These are phyloP conservation scores for Aspergillus sp. DNA, from an alignment of 2,329 filamentous ascomycete genomes.

Conservation along the genomic window DNA sequence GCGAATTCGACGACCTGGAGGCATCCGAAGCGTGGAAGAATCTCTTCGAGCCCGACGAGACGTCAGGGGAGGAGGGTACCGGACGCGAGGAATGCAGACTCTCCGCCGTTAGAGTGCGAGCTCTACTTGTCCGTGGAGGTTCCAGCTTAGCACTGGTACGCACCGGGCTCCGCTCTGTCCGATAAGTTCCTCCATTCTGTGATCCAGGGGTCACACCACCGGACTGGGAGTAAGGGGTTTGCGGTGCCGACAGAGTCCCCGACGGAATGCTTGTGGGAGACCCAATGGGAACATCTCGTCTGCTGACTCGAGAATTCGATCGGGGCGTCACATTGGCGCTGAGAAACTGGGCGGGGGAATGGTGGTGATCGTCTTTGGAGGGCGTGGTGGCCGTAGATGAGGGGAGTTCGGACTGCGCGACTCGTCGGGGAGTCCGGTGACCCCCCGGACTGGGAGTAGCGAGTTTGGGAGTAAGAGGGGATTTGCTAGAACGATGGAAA, in stretches of 20 bases:
- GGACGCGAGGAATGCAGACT: slow-evolving; percentile 24
- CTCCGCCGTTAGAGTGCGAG: slow-evolving; percentile 33
- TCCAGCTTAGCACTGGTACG: slow-evolving; percentile 22
- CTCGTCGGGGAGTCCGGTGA: slow-evolving; percentile 25
- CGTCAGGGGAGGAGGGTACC: slow-evolving; percentile 26
- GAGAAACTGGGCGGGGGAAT: slow-evolving; percentile 47
- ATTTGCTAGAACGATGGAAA: slow-evolving; percentile 45
- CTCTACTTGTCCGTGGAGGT: slow-evolving; percentile 23
- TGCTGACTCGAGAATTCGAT: slow-evolving; percentile 63
- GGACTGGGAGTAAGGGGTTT: slow-evolving; percentile 21
- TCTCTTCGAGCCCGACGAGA: slow-evolving; percentile 45
- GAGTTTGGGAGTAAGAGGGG: slow-evolving; percentile 53
- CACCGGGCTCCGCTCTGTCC: slow-evolving; percentile 29
- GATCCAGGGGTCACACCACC: slow-evolving; percentile 15
- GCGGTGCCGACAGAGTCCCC: slow-evolving; percentile 16
- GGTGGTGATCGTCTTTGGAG: slow-evolving; percentile 33
- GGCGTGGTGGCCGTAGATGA: slow-evolving; percentile 19
- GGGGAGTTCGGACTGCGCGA: slow-evolving; percentile 25
- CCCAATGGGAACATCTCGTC: slow-evolving; percentile 59
- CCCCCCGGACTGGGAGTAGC: slow-evolving; percentile 37
- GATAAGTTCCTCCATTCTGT: slow-evolving; percentile 12
- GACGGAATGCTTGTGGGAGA: slow-evolving; percentile 53
- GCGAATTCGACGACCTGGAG: slow-evolving; percentile 42
- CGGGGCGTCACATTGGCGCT: slow-evolving; percentile 68
- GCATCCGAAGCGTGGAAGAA: slow-evolving; percentile 91